Evolutionary conservation across 257 asterid species (phyloP).

Genomic region (Linaria vulgaris): DNA sequence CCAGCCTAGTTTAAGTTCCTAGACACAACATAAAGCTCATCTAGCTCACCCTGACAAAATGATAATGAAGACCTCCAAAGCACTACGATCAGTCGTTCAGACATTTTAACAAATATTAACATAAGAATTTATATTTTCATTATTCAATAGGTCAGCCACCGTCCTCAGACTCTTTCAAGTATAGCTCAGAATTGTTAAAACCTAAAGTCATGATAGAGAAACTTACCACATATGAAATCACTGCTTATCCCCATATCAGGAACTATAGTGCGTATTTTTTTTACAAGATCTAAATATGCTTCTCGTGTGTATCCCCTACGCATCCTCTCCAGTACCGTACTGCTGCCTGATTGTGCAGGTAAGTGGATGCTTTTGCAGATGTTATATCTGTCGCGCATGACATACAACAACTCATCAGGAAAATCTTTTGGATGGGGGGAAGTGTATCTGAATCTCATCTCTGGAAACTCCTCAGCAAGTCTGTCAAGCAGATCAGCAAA

Average conservation of each 20-base stretch:
- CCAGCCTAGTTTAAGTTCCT: too few relatives aligned
- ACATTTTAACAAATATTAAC: background rate
- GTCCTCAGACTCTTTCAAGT: constrained; percentile 6
- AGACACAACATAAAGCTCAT: too few relatives aligned
- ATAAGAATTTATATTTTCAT: background rate
- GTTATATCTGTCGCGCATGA: constrained; percentile 84
- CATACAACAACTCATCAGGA: constrained; percentile 84
- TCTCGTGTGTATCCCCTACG: constrained; percentile 91
- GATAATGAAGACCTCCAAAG: background rate
- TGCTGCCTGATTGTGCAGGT: constrained; percentile 98
- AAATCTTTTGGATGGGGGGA: constrained; percentile 99
- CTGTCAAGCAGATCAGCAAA: constrained; percentile 90
- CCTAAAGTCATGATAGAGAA: background rate
- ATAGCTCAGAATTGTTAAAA: background rate
- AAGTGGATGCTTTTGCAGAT: constrained; percentile 92
- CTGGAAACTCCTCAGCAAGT: constrained; percentile 83
- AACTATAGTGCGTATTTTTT: constrained; percentile 61
- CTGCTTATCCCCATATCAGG: constrained; percentile 96
- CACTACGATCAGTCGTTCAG: background rate
- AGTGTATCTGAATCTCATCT: constrained; percentile 95
- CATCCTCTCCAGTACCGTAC: constrained; percentile 81
- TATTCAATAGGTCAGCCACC: background rate
- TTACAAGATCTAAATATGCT: constrained; percentile 86
- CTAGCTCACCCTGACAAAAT: background rate
- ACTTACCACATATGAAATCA: constrained; percentile 94